phyloP scores from a whole-genome alignment of 495 filamentous ascomycete genomes.

The Chaetomium cochliodes region DNA sequence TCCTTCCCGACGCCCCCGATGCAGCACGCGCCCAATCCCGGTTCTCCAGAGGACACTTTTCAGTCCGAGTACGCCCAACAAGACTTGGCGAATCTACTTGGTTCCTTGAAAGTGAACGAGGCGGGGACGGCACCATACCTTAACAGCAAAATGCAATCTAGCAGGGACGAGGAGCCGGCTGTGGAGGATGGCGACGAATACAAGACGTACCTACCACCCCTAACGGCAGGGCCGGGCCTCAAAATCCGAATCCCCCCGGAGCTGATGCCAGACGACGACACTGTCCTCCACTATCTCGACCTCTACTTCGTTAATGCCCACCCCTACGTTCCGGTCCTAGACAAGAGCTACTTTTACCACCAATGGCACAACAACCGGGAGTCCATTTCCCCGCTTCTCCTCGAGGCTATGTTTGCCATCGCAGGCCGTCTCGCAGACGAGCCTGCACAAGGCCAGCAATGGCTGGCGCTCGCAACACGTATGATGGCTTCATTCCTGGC shows the following conservation, averaged over 20 bases:
- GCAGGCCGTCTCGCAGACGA: slow-evolving; percentile 79
- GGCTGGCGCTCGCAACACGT: slow-evolving; percentile 92
- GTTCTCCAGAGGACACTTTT: slow-evolving; percentile 49
- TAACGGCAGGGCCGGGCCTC: slow-evolving; percentile 63
- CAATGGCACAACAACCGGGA: slow-evolving; percentile 87
- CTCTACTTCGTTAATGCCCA: slow-evolving; percentile 92
- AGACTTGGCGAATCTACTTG: slow-evolving; percentile 75
- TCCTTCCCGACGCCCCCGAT: slow-evolving; percentile 57
- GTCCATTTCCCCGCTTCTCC: slow-evolving; percentile 83
- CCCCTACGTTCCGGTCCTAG: slow-evolving; percentile 92
- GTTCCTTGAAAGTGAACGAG: slow-evolving; percentile 84
- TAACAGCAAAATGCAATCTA: slow-evolving; percentile 63
- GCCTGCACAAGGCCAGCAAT: slow-evolving; percentile 80
- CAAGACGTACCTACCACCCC: slow-evolving; percentile 61
- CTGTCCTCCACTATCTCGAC: slow-evolving; percentile 81
- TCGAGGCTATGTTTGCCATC: slow-evolving; percentile 97
- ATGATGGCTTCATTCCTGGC: slow-evolving; percentile 36
- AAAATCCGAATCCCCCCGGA: slow-evolving; percentile 88
- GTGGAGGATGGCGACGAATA: slow-evolving; percentile 73
- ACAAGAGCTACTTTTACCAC: slow-evolving; percentile 78
- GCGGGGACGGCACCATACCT: slow-evolving; percentile 89
- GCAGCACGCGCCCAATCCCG: slow-evolving; percentile 48
- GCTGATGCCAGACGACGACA: slow-evolving; percentile 87
- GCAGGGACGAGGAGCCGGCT: slow-evolving; percentile 65
- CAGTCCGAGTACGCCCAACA: slow-evolving; percentile 67